Evolutionary conservation across 139 green algal species (phyloP).

Genomic region (Haematococcus lacustris): DNA sequence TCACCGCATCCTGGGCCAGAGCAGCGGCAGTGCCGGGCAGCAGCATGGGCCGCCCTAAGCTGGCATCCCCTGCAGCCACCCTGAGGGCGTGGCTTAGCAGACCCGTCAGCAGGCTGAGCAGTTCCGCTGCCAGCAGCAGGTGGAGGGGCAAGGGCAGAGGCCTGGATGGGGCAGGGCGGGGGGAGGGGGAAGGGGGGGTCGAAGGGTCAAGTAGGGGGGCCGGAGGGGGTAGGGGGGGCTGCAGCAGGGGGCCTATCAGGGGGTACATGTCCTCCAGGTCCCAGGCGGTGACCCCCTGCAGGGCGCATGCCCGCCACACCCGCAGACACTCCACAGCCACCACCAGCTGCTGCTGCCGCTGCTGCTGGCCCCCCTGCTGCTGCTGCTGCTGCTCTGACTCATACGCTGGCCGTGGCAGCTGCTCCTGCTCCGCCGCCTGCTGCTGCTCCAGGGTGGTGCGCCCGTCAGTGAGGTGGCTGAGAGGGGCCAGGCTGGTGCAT

Average conservation of each 20-base stretch:
- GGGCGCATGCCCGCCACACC: conserved; percentile 36
- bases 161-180: no score
- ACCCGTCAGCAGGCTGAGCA: no score
- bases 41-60: conserved; percentile 17
- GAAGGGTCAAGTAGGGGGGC: no score
- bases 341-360: neutral
- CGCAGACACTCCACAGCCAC: conserved; percentile 38
- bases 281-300: conserved; percentile 29
- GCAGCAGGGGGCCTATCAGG: conserved; percentile 13
- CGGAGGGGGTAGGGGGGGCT: conserved; percentile 1
- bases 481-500: no score
- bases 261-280: conserved; percentile 41
- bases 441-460: no score
- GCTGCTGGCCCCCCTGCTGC: conserved; percentile 5
- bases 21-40: conserved; percentile 19
- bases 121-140: neutral
- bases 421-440: no score
- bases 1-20: conserved; percentile 2
- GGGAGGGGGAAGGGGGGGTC: no score
- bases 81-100: neutral
- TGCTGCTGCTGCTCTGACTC: no score
- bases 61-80: no score
- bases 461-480: no score
- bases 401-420: no score
- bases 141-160: no score